A percentile compares a stretch with the other conserved stretches of the same genome.
Evolutionary conservation across 257 asterid species (phyloP).

Genomic region (Gynochthodes officinalis): DNA sequence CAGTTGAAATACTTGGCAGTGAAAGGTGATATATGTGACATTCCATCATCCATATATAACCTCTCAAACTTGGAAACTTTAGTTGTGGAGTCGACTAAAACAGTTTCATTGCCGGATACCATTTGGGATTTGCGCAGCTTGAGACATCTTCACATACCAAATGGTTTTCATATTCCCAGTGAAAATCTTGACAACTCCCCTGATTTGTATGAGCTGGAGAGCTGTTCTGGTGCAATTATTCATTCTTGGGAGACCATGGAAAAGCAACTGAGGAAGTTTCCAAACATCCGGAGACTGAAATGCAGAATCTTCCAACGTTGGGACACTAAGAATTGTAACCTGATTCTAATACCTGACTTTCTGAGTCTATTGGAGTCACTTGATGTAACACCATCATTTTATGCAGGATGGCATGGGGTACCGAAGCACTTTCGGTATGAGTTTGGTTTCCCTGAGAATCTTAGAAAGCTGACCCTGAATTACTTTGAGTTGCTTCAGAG

Average conservation of each 20-base stretch:
- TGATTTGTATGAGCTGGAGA: not conserved
- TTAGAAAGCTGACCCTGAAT: not conserved
- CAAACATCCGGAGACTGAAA: slow-evolving; percentile 1
- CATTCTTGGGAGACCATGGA: not conserved
- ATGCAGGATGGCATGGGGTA: no score
- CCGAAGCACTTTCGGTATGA: no score
- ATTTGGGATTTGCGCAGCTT: not conserved
- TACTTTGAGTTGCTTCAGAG: not conserved
- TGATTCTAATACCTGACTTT: not conserved
- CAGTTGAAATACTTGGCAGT: slow-evolving; percentile 6
- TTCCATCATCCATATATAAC: not conserved
- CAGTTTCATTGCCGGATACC: not conserved
- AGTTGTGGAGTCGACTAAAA: not conserved
- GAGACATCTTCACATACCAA: not conserved
- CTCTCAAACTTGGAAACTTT: slow-evolving; percentile 1
- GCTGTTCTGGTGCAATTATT: not conserved
- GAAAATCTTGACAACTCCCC: not conserved
- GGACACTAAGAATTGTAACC: no score
- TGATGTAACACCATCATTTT: not conserved
- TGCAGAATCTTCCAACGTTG: not conserved
- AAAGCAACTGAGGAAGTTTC: not conserved
- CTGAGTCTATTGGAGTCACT: not conserved
- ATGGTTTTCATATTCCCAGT: no score
- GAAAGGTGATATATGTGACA: not conserved
- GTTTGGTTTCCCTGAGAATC: not conserved